Evolutionary conservation across 495 filamentous ascomycete genomes (phyloP), one percentile per base, ranked within the genome.

Genomic region (Parathielavia appendiculata): DNA sequence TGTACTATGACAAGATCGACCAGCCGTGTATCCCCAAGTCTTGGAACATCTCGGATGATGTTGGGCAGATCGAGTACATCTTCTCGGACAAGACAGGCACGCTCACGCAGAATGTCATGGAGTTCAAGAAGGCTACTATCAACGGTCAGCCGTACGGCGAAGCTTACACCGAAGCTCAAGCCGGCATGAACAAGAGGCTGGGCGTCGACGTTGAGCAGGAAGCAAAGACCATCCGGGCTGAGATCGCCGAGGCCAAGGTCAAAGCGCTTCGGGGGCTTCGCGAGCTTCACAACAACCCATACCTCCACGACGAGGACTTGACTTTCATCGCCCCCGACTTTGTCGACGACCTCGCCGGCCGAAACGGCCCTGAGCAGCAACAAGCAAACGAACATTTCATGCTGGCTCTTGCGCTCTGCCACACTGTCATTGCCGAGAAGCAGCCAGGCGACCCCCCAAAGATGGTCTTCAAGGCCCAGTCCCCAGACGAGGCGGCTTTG

Each of bases 61-160:
- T 99, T 35, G 95, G 95, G 11, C 95, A 99, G 74, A 97, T 99
- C 58, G 95, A 99, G 71, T 99, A 97, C 73, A 96, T 99, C 61
- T 99, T 99, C 76, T 97, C 95, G 1, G 95, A 99, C 76, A 99
- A 99, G 73, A 99, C 95, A 2, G 95, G 95, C 38, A 99, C 95
- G 5, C 75, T 99, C 63, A 99, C 95, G 7, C 95, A 99, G 66
- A 99, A 99, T 68, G 90, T 97, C 51, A 99, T 99, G 95, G 95
- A 99, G 73, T 99, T 97, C 83, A 97, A 97, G 72, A 99, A 99
- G 68, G 88, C 85, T 58, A 95, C 90, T 17, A 85, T 99, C 69
- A 97, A 97, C 67, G 93, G 95, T 11, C 79, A 91, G 53, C 83
- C 92, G 10, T 99, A 99, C 65, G 95, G 95, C 45, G 95, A 97